phyloP scores from a whole-genome alignment of 345 rosid species.

The Iberis pinnata region DNA sequence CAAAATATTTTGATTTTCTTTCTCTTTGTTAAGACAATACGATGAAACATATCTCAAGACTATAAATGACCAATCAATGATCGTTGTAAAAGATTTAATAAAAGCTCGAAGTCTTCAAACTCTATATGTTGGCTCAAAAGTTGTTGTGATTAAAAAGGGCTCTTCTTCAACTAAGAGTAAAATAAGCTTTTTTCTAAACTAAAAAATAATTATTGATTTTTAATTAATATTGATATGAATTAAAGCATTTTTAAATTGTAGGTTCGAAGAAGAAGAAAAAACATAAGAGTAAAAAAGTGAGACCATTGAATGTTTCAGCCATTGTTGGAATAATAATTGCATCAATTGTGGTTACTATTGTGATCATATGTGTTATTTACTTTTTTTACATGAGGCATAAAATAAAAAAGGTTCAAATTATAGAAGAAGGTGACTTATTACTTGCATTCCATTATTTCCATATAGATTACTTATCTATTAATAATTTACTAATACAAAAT shows the following conservation, averaged over 20 bases:
- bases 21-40: slow-evolving; percentile 12
- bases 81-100: neutral
- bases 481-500: no score
- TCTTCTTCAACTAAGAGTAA: neutral
- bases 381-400: neutral
- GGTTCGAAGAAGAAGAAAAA: neutral
- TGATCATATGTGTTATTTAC: slow-evolving; percentile 4
- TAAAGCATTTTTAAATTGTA: no score
- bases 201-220: neutral
- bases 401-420: slow-evolving; percentile 7
- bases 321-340: neutral
- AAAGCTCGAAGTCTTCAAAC: slow-evolving; percentile 12
- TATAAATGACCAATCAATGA: slow-evolving; percentile 9
- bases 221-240: neutral
- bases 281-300: neutral
- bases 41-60: slow-evolving; percentile 4
- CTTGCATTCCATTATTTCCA: no score
- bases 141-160: neutral
- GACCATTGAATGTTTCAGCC: neutral
- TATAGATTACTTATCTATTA: neutral
- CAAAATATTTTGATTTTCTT: neutral
- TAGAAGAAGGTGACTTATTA: slow-evolving; percentile 11
- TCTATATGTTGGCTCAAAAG: neutral
- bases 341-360: slow-evolving; percentile 1
- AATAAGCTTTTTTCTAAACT: neutral